Conservation (phyloP, 495 filamentous ascomycete genomes). For the Penicillium manginii region DNA sequence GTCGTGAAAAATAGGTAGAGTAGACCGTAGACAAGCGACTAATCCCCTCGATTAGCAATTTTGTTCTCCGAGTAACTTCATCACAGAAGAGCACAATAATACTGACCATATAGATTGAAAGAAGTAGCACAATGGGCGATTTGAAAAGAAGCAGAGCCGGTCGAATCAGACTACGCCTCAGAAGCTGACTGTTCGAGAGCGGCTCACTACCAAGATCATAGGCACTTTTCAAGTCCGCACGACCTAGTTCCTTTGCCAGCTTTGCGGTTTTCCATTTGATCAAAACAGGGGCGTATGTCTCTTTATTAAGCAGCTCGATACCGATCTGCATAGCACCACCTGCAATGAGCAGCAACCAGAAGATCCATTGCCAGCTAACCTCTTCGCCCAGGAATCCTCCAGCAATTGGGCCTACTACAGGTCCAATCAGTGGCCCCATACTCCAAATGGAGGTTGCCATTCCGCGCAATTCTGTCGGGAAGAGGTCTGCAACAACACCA, state of each 20-base stretch:
- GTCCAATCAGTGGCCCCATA: slow-evolving; percentile 56
- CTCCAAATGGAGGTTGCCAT: slow-evolving; percentile 60
- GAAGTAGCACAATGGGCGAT: slow-evolving; percentile 55
- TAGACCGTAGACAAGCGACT: slow-evolving; percentile 62
- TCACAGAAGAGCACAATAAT: neutral
- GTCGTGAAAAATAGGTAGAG: slow-evolving; percentile 72
- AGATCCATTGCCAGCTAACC: slow-evolving; percentile 64
- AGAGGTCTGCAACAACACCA: slow-evolving; percentile 64
- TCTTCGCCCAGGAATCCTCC: slow-evolving; percentile 58
- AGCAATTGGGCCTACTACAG: slow-evolving; percentile 53
- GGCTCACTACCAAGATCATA: slow-evolving; percentile 7
- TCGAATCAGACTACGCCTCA: slow-evolving; percentile 39
- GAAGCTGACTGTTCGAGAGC: neutral
- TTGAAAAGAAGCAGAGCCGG: slow-evolving; percentile 48
- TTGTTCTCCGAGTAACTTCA: neutral
- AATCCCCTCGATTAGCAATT: neutral
- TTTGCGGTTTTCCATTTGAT: slow-evolving; percentile 51
- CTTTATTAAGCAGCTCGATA: slow-evolving; percentile 53
- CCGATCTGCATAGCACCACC: slow-evolving; percentile 40
- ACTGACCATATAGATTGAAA: slow-evolving; percentile 58
- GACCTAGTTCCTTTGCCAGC: slow-evolving; percentile 44
- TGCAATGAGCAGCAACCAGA: slow-evolving; percentile 60
- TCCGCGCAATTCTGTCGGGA: slow-evolving; percentile 58
- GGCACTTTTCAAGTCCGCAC: slow-evolving; percentile 45
- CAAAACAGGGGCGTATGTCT: slow-evolving; percentile 56